Evolutionary conservation across 2,329 filamentous ascomycete species (phyloP), one percentile per base, ranked within the genome.

Genomic region (Fusarium neocosmosporiellum): DNA sequence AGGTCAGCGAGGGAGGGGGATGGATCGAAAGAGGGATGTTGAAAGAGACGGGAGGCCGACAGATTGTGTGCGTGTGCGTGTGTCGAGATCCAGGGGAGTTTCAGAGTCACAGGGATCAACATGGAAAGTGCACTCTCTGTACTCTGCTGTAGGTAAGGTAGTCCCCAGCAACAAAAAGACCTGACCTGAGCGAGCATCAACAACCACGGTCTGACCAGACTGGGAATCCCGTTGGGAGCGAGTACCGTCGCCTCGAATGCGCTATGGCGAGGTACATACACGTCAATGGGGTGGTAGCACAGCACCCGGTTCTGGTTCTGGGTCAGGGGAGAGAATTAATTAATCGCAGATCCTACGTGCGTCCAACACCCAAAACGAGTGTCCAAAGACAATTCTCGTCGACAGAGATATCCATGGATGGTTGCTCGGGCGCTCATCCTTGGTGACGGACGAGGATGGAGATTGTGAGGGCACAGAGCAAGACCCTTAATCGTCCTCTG

Each of bases 51-150:
- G 48, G 59, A 27, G 37, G 64, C 48, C 27, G 34, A 41, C 43
- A 59, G 61, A 58, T 46, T 54, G 65, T 37, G 50, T 31, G 59
- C 50, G 66, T 55, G 60, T 53, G 46, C 55, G 65, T 34, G 68
- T 57, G 66, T 41, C 57, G 61, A 69, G 75, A 77, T 75, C 75
- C 73, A 77, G 75, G 75, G 71, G 75, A 76, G 75, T 77, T 77
- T 77, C 75, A 77, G 69, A 75, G 61, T 76, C 69, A 72, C 75
- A 76, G 71, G 75, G 75, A 77, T 77, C 71, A 76, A 73, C 71
- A 77, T 68, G 53, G 66, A 73, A 50, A 74, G 71, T 62, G 61
- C 57, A 65, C 37, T 66, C 59, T 48, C 14, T 48, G 43, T 24
- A 11, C 37, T 54, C 55, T 70, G n/a, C 8, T 7, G 10, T 22